Evolutionary conservation across 2,329 filamentous ascomycete genomes (phyloP).

Genomic region (Thelonectria blattea): DNA sequence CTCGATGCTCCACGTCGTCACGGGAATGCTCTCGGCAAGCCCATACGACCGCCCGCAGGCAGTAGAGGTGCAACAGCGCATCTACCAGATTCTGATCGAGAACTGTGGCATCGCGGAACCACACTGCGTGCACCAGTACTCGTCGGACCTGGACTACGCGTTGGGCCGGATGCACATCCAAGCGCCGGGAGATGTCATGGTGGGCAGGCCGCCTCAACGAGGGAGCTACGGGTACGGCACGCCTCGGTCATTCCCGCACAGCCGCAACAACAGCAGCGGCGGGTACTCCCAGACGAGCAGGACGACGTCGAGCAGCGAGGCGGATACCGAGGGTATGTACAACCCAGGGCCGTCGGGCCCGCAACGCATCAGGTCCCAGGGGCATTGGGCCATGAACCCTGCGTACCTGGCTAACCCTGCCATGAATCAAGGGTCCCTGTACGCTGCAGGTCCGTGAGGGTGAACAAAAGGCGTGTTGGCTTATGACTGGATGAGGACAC

Average conservation of each 20-base stretch:
- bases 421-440: constrained; percentile 26
- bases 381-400: constrained; percentile 32
- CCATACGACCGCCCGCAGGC: constrained; percentile 61
- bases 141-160: constrained; percentile 40
- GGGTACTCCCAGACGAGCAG: constrained; percentile 45
- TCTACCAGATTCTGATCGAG: constrained; percentile 60
- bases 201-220: constrained; percentile 18
- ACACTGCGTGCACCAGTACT: constrained; percentile 61
- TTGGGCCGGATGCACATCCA: constrained; percentile 34
- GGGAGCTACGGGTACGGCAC: constrained; percentile 42
- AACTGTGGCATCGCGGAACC: constrained; percentile 55
- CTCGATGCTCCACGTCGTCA: constrained; percentile 59
- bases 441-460: constrained; percentile 31
- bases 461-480: background rate
- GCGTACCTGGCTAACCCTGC: constrained; percentile 27
- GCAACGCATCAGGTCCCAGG: constrained; percentile 29
- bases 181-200: constrained; percentile 14
- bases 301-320: constrained; percentile 41
- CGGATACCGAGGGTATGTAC: constrained; percentile 33
- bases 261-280: constrained; percentile 43
- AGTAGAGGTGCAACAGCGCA: constrained; percentile 56
- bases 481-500: constrained; percentile 1
- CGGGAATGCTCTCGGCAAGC: constrained; percentile 59
- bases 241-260: constrained; percentile 38
- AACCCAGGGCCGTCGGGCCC: constrained; percentile 30